Base-by-base conservation (phyloP, 2,329 filamentous ascomycete species). In the Pleurostoma richardsiae region DNA sequence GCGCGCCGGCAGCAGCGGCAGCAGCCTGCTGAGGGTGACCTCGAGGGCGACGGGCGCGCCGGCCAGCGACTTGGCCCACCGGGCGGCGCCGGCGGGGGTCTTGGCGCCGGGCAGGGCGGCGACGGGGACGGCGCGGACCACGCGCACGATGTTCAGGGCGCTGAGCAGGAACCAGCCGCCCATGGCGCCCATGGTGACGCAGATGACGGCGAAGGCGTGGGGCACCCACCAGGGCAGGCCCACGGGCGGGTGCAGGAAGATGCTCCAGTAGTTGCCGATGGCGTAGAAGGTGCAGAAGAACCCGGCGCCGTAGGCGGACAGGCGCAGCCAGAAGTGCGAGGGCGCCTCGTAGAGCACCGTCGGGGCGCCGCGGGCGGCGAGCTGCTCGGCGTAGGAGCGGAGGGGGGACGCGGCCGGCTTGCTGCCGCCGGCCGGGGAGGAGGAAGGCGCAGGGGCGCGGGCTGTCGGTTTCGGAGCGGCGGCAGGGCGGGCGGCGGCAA, bases 341-440 rank as follows among this genome's bases (percentile, higher is more conserved):
- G 81, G 80, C 2, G 78, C 76, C 56, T 83, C 72, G 68, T 86
- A 89, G 40, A 89, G 70, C 3, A 78, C 64, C 6, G 84, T 81
- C 4, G 77, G 72, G 2, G 71, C 66, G n/a, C 72, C 58, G 52
- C 79, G 77, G 48, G 70, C 68, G 10, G 79, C 76, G 36, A 88
- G 72, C 49, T 72, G 74, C 50, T 74, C 74, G 56, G 74, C 72
- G 64, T 76, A 82, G 45, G 66, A 52, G 48, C 52, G 48, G 40
- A 46, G 38, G 46, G 45, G 19, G 29, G 41, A 38, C 43, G 56
- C 30, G 40, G 49, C 30, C n/a, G 19, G 19, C 19, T 19, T 19
- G 19, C 19, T 19, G 33, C 44, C 19, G 6, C 26, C 30, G 5
- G 40, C 33, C 7, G 36, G 45, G 29, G 45, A 43, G 41, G 41